These are phyloP conservation scores for Neofusicoccum parvum DNA, from an alignment of 2,329 filamentous ascomycete genomes.

Conservation along the genomic window DNA sequence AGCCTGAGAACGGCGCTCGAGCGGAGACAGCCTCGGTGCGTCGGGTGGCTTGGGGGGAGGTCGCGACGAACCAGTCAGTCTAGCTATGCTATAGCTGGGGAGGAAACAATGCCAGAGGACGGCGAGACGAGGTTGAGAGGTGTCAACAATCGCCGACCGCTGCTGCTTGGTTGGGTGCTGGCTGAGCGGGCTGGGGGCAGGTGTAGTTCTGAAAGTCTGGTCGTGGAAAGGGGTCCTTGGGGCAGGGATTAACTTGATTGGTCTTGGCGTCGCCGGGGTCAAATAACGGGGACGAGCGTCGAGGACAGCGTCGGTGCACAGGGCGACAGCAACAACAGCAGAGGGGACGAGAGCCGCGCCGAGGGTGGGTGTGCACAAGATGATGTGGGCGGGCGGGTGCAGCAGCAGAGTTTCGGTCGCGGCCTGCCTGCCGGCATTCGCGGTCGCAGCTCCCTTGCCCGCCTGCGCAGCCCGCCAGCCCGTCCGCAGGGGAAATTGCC, in stretches of 20 bases:
- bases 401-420: slow-evolving; percentile 8
- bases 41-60: slow-evolving; percentile 20
- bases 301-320: slow-evolving; percentile 13
- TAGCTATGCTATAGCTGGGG: slow-evolving; percentile 34
- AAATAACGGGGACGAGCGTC: slow-evolving; percentile 20
- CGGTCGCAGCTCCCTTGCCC: slow-evolving; percentile 16
- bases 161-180: slow-evolving; percentile 18
- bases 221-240: slow-evolving; percentile 22
- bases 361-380: neutral
- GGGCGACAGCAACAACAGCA: neutral
- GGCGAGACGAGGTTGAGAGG: slow-evolving; percentile 31
- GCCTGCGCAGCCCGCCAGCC: slow-evolving; percentile 1
- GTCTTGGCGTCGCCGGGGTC: slow-evolving; percentile 21
- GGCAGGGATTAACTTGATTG: slow-evolving; percentile 23
- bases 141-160: slow-evolving; percentile 18
- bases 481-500: slow-evolving; percentile 19
- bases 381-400: neutral
- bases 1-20: slow-evolving; percentile 35
- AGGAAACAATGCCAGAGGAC: slow-evolving; percentile 25
- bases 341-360: slow-evolving; percentile 10
- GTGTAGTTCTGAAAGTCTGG: slow-evolving; percentile 21
- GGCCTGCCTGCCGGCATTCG: slow-evolving; percentile 9
- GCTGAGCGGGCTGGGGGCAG: slow-evolving; percentile 20
- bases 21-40: slow-evolving; percentile 25
- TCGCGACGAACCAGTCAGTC: slow-evolving; percentile 39